Percentiles rank a stretch among this genome's conserved stretches.
phyloP scores from a whole-genome alignment of 305 asterid genomes.

The Fraxinus sp. region DNA sequence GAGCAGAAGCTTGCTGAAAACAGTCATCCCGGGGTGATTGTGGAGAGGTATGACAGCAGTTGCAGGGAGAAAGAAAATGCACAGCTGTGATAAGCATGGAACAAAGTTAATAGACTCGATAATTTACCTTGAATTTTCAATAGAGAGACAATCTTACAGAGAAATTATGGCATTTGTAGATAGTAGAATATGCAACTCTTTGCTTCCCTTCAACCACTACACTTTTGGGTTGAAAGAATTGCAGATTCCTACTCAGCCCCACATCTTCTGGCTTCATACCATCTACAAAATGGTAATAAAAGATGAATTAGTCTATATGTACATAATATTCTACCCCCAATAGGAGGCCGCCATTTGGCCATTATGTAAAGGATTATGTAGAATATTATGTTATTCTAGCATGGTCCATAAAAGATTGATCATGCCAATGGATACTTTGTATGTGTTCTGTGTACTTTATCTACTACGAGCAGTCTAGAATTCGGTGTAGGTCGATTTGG shows the following conservation, averaged over 20 bases:
- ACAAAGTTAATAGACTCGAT: neutral
- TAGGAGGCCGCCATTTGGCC: too few species aligned
- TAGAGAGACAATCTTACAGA: slow-evolving; percentile 15
- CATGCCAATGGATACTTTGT: neutral
- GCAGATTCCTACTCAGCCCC: slow-evolving; percentile 60
- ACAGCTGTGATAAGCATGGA: slow-evolving; percentile 46
- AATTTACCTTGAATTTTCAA: neutral
- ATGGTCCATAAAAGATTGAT: neutral
- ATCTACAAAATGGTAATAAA: slow-evolving; percentile 35
- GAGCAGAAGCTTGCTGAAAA: slow-evolving; percentile 81
- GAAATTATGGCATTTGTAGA: slow-evolving; percentile 45
- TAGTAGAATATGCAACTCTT: slow-evolving; percentile 65
- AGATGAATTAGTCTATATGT: too few species aligned
- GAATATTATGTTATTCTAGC: too few species aligned
- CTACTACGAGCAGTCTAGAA: neutral
- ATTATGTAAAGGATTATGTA: too few species aligned
- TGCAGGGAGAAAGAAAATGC: slow-evolving; percentile 77
- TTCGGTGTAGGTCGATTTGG: neutral
- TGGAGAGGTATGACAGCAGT: slow-evolving; percentile 81
- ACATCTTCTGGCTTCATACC: slow-evolving; percentile 70
- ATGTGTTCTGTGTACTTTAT: neutral
- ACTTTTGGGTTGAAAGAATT: slow-evolving; percentile 55
- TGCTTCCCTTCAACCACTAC: slow-evolving; percentile 39
- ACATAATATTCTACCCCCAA: too few species aligned
- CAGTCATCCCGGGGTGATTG: slow-evolving; percentile 95